Evolutionary conservation across 2,329 filamentous ascomycete genomes (phyloP), one percentile per base, ranked within the genome.

Genomic region (Clonostachys rosea): DNA sequence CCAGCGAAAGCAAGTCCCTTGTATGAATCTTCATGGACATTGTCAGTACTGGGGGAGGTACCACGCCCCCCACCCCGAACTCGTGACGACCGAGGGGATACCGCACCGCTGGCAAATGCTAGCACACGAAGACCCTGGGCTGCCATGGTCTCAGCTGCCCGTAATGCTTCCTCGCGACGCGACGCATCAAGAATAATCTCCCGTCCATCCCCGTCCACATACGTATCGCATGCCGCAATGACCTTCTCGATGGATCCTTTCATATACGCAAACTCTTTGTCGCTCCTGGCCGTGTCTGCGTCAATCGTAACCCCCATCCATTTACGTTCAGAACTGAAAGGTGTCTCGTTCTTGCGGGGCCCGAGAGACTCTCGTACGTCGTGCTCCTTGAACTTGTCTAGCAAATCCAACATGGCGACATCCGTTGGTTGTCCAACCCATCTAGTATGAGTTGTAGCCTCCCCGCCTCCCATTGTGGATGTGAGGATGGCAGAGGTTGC

Each of bases 391-490:
- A 95, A 94, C 20, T 83, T 81, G 68, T 99, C 95, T 34, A 99
- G 74, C 45, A 99, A 75, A 66, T 99, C 94, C 43, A 99, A 78
- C 67, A 97, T 87, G n/a, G 94, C 94, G 45, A 99, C 91, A 66
- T 99, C 94, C 1, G 94, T 99, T 9, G 94, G 94, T 63, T 97
- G 94, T 8, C 94, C 94, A 43, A 95, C 89, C 91, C 95, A 99
- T 56, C 94, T 81, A 52, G 92, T 96, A 63, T 89, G 87, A 4
- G 75, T 71, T 24, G 73, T 72, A 34, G 79, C 75, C 43, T 80
- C 74, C 45, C 81, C 80, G 34, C 65, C 63, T 36, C 81, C 81
- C 49, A 89, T 77, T 2, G 90, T 95, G 16, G 89, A 96, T 2
- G 91, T 90, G n/a, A 96, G 71, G 4, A 96, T 84, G 11, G 91